These are phyloP conservation scores for Zymoseptoria ardabiliae DNA, from an alignment of 2,329 filamentous ascomycete genomes.

Conservation along the genomic window DNA sequence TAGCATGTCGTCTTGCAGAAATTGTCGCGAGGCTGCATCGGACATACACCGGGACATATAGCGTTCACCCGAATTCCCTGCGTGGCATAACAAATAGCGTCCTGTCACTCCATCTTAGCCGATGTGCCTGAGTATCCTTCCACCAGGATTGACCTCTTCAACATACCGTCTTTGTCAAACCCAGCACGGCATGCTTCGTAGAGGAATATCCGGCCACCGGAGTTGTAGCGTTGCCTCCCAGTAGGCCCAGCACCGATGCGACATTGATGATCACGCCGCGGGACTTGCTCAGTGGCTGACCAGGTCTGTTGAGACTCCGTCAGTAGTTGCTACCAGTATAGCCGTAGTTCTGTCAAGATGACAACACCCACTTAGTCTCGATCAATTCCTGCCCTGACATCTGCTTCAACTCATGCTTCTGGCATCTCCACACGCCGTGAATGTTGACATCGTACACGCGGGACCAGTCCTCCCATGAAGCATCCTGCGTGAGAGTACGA, in stretches of 20 bases:
- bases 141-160: background rate
- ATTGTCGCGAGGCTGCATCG: conserved; percentile 8
- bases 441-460: conserved; percentile 48
- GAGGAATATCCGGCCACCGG: conserved; percentile 44
- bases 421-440: conserved; percentile 51
- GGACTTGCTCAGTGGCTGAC: conserved; percentile 6
- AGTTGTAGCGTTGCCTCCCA: conserved; percentile 33
- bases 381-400: conserved; percentile 43
- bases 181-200: conserved; percentile 49
- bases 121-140: background rate
- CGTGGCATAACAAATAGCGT: conserved; percentile 47
- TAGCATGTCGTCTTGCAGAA: conserved; percentile 1
- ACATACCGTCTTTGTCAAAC: conserved; percentile 40
- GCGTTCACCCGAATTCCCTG: conserved; percentile 53
- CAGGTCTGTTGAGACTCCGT: background rate
- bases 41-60: conserved; percentile 44
- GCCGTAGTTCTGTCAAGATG: background rate
- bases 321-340: background rate
- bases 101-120: conserved; percentile 21
- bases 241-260: conserved; percentile 45
- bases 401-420: conserved; percentile 45
- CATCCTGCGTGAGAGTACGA: conserved; percentile 37
- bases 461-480: conserved; percentile 43
- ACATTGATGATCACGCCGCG: conserved; percentile 50
- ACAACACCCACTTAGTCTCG: background rate